phyloP scores from a whole-genome alignment of 768 basidiomycete species.

The Mycena chlorophos region DNA sequence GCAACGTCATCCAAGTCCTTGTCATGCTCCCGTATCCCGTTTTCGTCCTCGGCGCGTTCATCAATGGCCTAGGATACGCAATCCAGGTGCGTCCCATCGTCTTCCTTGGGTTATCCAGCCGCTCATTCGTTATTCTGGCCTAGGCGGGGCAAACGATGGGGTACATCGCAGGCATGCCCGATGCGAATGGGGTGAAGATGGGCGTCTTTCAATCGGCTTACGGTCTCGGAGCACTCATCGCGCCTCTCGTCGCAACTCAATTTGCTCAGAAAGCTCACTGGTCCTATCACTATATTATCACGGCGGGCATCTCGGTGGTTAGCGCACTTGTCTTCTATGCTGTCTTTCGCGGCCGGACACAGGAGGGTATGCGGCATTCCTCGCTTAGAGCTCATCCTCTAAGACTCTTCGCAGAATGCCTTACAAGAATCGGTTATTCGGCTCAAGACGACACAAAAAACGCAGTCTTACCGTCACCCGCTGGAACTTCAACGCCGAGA shows the following conservation, averaged over 20 bases:
- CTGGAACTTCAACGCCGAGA: conserved; percentile 37
- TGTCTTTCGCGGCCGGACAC: conserved; percentile 49
- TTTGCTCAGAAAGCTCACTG: conserved; percentile 37
- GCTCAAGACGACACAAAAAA: no score
- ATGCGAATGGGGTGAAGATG: neutral
- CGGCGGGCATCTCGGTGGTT: conserved; percentile 39
- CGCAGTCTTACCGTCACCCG: no score
- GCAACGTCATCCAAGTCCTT: neutral
- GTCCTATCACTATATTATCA: conserved; percentile 46
- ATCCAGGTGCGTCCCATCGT: neutral
- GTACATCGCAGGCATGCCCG: neutral
- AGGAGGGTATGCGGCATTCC: neutral
- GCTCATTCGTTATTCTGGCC: neutral
- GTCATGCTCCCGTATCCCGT: neutral
- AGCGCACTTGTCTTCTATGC: conserved; percentile 42
- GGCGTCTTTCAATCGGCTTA: neutral
- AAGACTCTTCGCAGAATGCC: neutral
- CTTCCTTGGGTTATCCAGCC: neutral
- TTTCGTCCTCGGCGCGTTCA: neutral
- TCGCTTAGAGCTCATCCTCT: neutral
- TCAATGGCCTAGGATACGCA: neutral
- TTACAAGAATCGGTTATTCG: neutral
- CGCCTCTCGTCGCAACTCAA: conserved; percentile 43
- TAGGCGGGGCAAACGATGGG: neutral
- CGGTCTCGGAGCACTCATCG: conserved; percentile 39